Evolutionary conservation across 495 filamentous ascomycete genomes (phyloP).

Genomic region (Xylaria castorea): DNA sequence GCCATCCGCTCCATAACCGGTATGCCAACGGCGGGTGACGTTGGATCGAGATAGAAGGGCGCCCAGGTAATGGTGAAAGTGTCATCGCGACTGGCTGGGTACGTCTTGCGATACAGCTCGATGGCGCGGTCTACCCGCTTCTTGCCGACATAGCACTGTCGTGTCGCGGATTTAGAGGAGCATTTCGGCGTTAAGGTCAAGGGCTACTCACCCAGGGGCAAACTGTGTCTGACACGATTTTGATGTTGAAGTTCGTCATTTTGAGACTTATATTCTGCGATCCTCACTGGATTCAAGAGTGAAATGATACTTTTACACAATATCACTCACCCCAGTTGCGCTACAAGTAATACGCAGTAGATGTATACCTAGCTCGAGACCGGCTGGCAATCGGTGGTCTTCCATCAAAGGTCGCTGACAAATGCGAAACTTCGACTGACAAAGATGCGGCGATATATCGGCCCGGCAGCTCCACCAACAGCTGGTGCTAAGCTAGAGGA

Average conservation of each 20-base stretch:
- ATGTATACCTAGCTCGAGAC: neutral
- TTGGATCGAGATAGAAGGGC: conserved; percentile 78
- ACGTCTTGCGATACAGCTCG: conserved; percentile 57
- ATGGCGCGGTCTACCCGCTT: conserved; percentile 73
- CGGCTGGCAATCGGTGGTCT: neutral
- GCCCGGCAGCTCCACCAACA: neutral
- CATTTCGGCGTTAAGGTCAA: conserved; percentile 11
- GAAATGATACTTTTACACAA: neutral
- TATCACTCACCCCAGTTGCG: neutral
- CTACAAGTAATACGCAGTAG: neutral
- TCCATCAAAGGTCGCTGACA: neutral
- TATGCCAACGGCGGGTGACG: conserved; percentile 51
- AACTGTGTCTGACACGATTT: conserved; percentile 75
- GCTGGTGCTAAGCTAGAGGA: neutral
- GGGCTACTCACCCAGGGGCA: conserved; percentile 67
- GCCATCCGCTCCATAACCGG: conserved; percentile 36
- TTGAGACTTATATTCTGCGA: conserved; percentile 31
- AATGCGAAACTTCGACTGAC: conserved; percentile 6
- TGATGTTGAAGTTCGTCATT: conserved; percentile 80
- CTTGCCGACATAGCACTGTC: conserved; percentile 77
- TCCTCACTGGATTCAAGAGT: neutral
- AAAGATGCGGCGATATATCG: conserved; percentile 9
- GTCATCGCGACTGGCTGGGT: conserved; percentile 62
- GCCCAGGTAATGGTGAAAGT: conserved; percentile 73
- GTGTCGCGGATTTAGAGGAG: conserved; percentile 8